Conservation (phyloP, 139 green algal species). For the Chlamydomonas sphaeroides region DNA sequence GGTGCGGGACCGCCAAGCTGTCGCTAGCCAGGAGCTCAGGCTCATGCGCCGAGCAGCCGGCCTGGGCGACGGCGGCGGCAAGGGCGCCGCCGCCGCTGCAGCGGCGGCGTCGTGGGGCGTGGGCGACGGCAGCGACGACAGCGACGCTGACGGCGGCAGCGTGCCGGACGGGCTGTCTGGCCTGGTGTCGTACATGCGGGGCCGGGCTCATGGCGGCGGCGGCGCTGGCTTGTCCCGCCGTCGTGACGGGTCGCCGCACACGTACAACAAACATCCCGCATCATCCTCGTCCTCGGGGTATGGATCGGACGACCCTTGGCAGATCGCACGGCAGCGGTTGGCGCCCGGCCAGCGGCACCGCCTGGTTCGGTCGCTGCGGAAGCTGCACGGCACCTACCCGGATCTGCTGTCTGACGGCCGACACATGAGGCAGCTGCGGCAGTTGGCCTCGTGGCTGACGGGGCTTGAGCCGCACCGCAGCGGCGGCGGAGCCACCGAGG, state of each 20-base stretch:
- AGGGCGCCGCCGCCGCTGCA: too few relatives aligned
- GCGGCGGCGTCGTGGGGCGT: too few relatives aligned
- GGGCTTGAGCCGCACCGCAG: too few relatives aligned
- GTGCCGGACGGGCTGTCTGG: background rate
- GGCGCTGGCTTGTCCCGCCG: too few relatives aligned
- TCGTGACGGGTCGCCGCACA: too few relatives aligned
- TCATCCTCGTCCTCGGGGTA: background rate
- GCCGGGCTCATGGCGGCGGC: too few relatives aligned
- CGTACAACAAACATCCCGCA: background rate
- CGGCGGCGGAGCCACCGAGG: too few relatives aligned
- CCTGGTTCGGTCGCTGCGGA: constrained; percentile 9
- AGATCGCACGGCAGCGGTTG: constrained; percentile 4
- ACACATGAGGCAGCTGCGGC: background rate
- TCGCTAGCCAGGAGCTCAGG: background rate
- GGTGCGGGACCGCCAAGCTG: too few relatives aligned
- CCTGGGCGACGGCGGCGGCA: too few relatives aligned
- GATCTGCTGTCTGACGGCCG: background rate
- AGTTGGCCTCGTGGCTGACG: constrained; percentile 9
- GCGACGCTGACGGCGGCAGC: background rate
- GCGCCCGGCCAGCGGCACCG: background rate
- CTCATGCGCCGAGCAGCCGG: too few relatives aligned
- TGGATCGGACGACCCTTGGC: background rate
- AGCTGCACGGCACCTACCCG: background rate
- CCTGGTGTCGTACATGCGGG: background rate
- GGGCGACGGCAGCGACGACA: background rate